phyloP scores from a whole-genome alignment of 1,139 yeast genomes.

The Saccharomycopsis hybrid region DNA sequence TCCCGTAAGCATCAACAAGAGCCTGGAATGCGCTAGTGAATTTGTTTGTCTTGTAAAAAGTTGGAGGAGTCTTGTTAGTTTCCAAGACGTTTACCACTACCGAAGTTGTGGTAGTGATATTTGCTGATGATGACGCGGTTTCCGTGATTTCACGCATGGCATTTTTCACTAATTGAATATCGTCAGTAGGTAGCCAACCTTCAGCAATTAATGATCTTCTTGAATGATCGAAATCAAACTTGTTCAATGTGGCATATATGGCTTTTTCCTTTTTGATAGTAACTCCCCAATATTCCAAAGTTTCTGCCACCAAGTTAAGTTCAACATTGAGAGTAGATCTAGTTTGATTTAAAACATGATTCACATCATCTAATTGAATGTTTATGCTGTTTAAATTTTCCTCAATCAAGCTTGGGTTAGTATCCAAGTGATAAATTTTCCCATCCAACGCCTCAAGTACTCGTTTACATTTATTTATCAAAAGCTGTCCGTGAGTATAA shows the following conservation, averaged over 20 bases:
- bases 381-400: constrained; percentile 38
- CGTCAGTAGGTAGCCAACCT: constrained; percentile 44
- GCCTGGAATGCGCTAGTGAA: constrained; percentile 88
- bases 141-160: constrained; percentile 55
- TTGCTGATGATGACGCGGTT: constrained; percentile 51
- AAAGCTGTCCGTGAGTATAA: constrained; percentile 63
- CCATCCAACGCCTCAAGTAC: constrained; percentile 68
- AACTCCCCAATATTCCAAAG: constrained; percentile 62
- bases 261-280: constrained; percentile 66
- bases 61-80: constrained; percentile 87
- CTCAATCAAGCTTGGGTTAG: constrained; percentile 25
- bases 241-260: constrained; percentile 59
- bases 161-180: constrained; percentile 38
- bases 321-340: constrained; percentile 63
- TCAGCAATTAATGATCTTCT: constrained; percentile 65
- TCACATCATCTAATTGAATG: constrained; percentile 48
- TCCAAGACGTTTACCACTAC: constrained; percentile 67
- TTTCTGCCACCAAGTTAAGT: constrained; percentile 59
- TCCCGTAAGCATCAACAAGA: constrained; percentile 92
- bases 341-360: constrained; percentile 48
- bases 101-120: constrained; percentile 11
- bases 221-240: constrained; percentile 57
- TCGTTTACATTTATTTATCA: constrained; percentile 49
- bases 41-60: constrained; percentile 85
- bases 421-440: constrained; percentile 41